Evolutionary conservation across 2,329 filamentous ascomycete species (phyloP), one percentile per base, ranked within the genome.

Genomic region (Albophoma yamanashiensis): DNA sequence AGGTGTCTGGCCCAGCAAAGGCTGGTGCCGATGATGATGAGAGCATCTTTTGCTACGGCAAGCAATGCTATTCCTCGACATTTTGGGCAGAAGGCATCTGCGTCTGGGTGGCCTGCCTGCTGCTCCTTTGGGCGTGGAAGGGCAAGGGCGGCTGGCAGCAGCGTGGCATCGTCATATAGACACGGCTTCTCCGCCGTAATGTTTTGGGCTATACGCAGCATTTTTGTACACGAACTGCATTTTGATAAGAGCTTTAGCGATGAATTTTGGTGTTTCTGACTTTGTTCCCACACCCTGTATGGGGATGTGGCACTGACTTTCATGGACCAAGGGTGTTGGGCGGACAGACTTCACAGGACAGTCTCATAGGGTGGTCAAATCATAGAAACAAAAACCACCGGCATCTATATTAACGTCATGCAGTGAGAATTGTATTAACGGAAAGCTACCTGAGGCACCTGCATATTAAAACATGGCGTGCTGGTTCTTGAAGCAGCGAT

Each of bases 11-110:
- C 63, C 60, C 73, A 64, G 59, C 60, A 2, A 36, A 53, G 27
- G 55, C 66, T 2, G 70, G 64, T 22, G 70, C 66, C 3, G 67
- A 65, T 25, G 67, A 70, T 58, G 68, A 76, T 0, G 76, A 78
- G 11, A 79, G 83, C 62, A 75, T 82, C 2, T 82, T 96, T 65
- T 97, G 93, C 71, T 90, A 91, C 70, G 94, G 94, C 1, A 84
- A 79, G 68, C 76, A 81, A 58, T 99, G 94, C 75, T 97, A 96
- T 75, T 86, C 87, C 14, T 70, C 79, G 0, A 90, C 89, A 0
- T 95, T 93, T 65, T 96, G 92, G 92, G 89, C 89, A 0, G 91
- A 96, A 82, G 87, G 89, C 0, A 75, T 82, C 0, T 92, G 88
- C 63, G 88, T 95, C 0, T 92, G 89, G 86, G 65, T 90, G 43